These are phyloP conservation scores for Garcia nutans DNA, from an alignment of 345 rosid species.

Conservation along the genomic window DNA sequence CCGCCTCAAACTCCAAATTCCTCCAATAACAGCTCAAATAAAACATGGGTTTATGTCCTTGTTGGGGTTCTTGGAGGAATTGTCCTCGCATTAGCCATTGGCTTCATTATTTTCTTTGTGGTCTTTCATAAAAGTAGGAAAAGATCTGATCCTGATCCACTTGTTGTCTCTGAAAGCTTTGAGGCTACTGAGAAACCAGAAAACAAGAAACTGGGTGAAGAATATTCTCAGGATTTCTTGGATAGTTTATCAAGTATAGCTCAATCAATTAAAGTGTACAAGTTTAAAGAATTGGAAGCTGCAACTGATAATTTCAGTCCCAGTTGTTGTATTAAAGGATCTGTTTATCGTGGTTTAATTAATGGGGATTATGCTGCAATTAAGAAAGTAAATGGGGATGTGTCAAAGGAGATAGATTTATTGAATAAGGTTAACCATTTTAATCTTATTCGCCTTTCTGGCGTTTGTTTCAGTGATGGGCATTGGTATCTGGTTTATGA, in stretches of 20 bases:
- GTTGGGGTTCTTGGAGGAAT: constrained; percentile 52
- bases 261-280: constrained; percentile 59
- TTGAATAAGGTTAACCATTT: constrained; percentile 65
- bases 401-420: constrained; percentile 58
- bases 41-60: constrained; percentile 57
- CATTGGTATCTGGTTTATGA: constrained; percentile 76
- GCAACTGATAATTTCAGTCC: constrained; percentile 70
- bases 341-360: constrained; percentile 58
- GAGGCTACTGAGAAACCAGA: constrained; percentile 37
- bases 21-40: constrained; percentile 29
- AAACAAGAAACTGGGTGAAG: constrained; percentile 41
- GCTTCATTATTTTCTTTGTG: constrained; percentile 34
- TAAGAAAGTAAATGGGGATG: constrained; percentile 69
- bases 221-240: constrained; percentile 35
- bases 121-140: constrained; percentile 27
- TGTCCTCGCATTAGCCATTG: constrained; percentile 28
- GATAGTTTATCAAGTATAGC: constrained; percentile 48
- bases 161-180: constrained; percentile 27
- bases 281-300: constrained; percentile 48
- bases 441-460: constrained; percentile 68
- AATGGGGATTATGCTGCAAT: constrained; percentile 72
- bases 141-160: constrained; percentile 22
- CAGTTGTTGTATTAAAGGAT: constrained; percentile 47
- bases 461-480: constrained; percentile 63
- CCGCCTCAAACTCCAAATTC: constrained; percentile 27